These are phyloP conservation scores for Thyridium curvatum DNA, from an alignment of 2,329 filamentous ascomycete species.

Conservation along the genomic window DNA sequence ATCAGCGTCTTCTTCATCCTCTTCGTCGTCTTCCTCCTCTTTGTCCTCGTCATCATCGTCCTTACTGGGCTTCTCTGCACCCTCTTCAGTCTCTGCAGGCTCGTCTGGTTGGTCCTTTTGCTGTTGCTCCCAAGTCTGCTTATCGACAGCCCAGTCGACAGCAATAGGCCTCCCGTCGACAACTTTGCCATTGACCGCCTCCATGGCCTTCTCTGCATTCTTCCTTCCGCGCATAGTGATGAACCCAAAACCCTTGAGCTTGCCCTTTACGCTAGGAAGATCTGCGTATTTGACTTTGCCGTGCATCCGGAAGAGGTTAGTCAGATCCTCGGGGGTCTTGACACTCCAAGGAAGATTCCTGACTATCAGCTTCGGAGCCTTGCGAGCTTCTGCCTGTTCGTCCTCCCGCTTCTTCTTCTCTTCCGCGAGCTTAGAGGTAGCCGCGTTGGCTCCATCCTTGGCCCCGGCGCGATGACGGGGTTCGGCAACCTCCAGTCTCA, in stretches of 20 bases:
- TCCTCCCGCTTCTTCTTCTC: conserved; percentile 51
- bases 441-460: conserved; percentile 25
- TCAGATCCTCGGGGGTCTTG: conserved; percentile 76
- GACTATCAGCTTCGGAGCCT: conserved; percentile 74
- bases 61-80: conserved; percentile 18
- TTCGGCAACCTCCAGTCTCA: conserved; percentile 84
- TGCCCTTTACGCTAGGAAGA: conserved; percentile 70
- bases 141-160: conserved; percentile 96
- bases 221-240: conserved; percentile 80
- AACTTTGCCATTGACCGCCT: conserved; percentile 79
- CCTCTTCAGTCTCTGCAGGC: conserved; percentile 3
- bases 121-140: conserved; percentile 72
- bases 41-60: conserved; percentile 25
- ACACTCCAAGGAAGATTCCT: conserved; percentile 95
- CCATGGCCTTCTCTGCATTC: conserved; percentile 86
- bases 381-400: conserved; percentile 51
- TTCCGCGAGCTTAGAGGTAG: conserved; percentile 28
- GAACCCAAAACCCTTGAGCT: conserved; percentile 86
- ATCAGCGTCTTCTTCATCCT: conserved; percentile 10
- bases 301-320: conserved; percentile 74
- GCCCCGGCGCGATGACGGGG: conserved; percentile 64
- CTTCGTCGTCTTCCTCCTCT: conserved; percentile 30
- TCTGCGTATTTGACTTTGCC: conserved; percentile 88
- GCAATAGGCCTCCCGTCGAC: conserved; percentile 84
- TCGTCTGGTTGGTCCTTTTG: conserved; percentile 32